Evolutionary conservation across 352 stramenopile genomes (phyloP).

Genomic region (Aphanomyces cochlioides): DNA sequence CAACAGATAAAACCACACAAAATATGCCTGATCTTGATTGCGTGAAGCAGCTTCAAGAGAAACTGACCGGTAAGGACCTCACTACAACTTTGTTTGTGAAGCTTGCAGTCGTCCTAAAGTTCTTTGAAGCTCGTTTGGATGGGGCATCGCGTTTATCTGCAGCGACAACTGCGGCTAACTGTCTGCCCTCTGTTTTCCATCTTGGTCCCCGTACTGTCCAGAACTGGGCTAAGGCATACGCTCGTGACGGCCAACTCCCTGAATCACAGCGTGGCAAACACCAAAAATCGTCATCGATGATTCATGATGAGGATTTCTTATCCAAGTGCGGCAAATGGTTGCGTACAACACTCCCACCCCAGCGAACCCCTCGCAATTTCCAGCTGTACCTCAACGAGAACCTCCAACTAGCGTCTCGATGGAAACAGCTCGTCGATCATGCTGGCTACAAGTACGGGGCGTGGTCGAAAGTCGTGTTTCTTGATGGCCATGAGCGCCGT

Average conservation of each 20-base stretch:
- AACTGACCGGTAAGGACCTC: not conserved
- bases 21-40: not conserved
- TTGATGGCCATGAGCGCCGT: slow-evolving; percentile 1
- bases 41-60: slow-evolving; percentile 5
- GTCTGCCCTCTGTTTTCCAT: not conserved
- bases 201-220: slow-evolving; percentile 5
- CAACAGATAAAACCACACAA: not conserved
- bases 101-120: slow-evolving; percentile 6
- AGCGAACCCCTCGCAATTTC: not conserved
- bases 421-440: slow-evolving; percentile 7
- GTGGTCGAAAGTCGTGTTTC: slow-evolving; percentile 14
- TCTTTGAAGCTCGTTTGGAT: not conserved
- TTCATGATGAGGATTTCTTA: slow-evolving; percentile 13
- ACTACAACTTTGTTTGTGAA: slow-evolving; percentile 1
- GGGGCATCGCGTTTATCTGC: not conserved
- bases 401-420: not conserved
- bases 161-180: not conserved
- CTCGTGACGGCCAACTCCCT: not conserved
- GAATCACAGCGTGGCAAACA: slow-evolving; percentile 14
- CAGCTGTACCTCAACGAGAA: not conserved
- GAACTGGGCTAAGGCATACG: not conserved
- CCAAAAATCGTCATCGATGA: slow-evolving; percentile 2
- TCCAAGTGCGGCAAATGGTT: slow-evolving; percentile 9
- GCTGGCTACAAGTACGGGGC: slow-evolving; percentile 4
- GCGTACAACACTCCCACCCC: not conserved